phyloP scores from a whole-genome alignment of 257 asterid genomes.

The Solanum microdontum region DNA sequence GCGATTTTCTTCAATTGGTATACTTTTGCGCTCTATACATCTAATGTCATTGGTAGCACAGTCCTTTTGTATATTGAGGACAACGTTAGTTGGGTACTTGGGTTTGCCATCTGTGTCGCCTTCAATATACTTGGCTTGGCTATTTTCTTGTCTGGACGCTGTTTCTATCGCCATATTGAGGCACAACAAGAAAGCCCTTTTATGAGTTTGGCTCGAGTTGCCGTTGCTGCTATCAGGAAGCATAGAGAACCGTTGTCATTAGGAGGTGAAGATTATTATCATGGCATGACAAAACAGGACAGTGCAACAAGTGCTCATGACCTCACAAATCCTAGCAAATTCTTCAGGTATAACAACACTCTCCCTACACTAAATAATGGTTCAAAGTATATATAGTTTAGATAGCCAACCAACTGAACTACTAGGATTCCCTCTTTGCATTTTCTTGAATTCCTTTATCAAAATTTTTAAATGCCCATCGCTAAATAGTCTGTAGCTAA shows the following conservation, averaged over 20 bases:
- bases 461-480: neutral
- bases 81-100: conserved; percentile 48
- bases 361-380: neutral
- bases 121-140: conserved; percentile 38
- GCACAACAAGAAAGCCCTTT: conserved; percentile 32
- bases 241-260: conserved; percentile 6
- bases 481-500: neutral
- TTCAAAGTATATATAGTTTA: neutral
- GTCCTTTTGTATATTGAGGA: conserved; percentile 48
- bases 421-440: neutral
- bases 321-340: conserved; percentile 21
- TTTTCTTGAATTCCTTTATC: neutral
- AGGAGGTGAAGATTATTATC: conserved; percentile 9
- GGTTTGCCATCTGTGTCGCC: conserved; percentile 30
- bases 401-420: no score
- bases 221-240: conserved; percentile 31
- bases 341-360: conserved; percentile 23
- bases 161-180: conserved; percentile 25
- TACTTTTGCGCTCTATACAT: conserved; percentile 40
- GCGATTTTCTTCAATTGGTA: conserved; percentile 54
- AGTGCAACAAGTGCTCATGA: neutral
- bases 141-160: conserved; percentile 27
- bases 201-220: conserved; percentile 21
- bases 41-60: conserved; percentile 37
- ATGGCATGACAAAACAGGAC: conserved; percentile 3